Evolutionary conservation across 2,329 filamentous ascomycete species (phyloP).

Genomic region (Berkeleyomyces basicola): DNA sequence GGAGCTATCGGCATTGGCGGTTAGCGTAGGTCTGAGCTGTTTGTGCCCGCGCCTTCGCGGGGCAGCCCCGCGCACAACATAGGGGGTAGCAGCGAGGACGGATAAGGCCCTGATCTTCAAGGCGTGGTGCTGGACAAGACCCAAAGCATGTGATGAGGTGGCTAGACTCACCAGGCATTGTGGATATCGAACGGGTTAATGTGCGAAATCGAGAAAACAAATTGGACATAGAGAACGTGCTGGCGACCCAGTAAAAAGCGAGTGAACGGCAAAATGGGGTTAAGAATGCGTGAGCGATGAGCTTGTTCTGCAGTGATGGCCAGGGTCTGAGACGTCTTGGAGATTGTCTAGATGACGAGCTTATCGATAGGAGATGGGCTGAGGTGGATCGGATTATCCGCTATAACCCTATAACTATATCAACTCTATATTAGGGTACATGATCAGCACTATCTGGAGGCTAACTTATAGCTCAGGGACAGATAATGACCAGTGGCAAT

Average conservation of each 20-base stretch:
- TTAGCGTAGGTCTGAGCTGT: conserved; percentile 2
- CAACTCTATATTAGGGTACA: background rate
- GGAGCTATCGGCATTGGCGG: conserved; percentile 18
- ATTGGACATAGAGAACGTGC: conserved; percentile 4
- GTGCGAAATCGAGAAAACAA: conserved; percentile 4
- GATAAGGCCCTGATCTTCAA: too few relatives aligned
- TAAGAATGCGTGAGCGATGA: background rate
- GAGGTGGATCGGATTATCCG: background rate
- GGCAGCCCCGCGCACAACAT: too few relatives aligned
- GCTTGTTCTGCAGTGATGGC: background rate
- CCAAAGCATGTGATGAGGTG: background rate
- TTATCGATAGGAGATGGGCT: background rate
- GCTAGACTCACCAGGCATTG: conserved; percentile 10
- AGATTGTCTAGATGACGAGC: background rate
- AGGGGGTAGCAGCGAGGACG: too few relatives aligned
- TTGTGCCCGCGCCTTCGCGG: background rate
- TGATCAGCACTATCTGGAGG: background rate
- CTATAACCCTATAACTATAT: background rate
- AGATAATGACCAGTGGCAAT: background rate
- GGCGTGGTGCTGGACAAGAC: too few relatives aligned
- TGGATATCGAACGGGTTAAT: conserved; percentile 6
- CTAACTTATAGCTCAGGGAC: background rate
- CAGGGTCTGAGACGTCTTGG: background rate
- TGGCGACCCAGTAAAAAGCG: background rate
- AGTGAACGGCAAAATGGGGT: background rate